Conservation (phyloP, 176 grass and related monocot genomes). For the Paspalum notatum region DNA sequence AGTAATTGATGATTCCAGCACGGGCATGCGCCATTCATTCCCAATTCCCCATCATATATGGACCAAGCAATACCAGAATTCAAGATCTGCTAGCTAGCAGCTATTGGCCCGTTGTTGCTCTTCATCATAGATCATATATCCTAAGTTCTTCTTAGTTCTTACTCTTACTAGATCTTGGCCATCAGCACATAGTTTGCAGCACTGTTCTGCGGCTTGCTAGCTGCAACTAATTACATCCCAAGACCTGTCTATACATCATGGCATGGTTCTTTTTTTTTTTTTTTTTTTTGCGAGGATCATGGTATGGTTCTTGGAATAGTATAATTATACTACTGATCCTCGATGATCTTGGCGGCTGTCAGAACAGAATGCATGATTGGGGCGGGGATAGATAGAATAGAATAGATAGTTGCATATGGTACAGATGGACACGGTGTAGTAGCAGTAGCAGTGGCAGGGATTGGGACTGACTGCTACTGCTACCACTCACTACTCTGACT, state of each 20-base stretch:
- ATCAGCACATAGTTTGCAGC: too few species aligned
- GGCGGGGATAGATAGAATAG: neutral
- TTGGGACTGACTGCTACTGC: conserved; percentile 27
- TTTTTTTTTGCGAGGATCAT: too few species aligned
- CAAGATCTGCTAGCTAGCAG: neutral
- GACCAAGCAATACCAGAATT: neutral
- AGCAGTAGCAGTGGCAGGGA: neutral
- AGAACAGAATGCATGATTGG: neutral
- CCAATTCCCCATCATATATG: neutral
- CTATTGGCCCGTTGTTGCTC: too few species aligned
- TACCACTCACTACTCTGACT: neutral
- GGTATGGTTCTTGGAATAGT: neutral
- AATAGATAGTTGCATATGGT: neutral
- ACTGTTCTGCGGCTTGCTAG: too few species aligned
- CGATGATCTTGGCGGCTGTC: neutral
- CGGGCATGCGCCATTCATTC: neutral
- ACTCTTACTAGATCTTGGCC: too few species aligned
- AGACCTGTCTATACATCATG: too few species aligned
- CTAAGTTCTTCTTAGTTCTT: too few species aligned
- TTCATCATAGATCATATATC: too few species aligned
- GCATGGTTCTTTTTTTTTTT: too few species aligned
- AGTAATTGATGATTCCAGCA: too few species aligned
- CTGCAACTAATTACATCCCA: too few species aligned
- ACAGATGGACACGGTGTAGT: neutral
- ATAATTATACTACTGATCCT: too few species aligned